Base-by-base conservation (phyloP, 2,329 filamentous ascomycete genomes). In the Niveomyces coronatus region DNA sequence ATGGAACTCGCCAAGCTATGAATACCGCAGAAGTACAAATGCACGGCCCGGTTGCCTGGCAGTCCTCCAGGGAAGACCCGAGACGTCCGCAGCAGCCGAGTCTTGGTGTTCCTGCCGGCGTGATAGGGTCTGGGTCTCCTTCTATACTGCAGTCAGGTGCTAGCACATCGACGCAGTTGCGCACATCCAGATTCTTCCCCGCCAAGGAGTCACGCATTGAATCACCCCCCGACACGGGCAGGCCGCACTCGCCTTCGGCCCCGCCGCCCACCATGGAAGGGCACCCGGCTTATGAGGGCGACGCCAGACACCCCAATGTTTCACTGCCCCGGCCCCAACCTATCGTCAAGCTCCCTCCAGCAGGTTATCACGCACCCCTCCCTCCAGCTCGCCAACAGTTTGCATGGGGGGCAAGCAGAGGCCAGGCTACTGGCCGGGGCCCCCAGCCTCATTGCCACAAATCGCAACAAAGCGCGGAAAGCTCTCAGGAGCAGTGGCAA, bases 261-360 rank as follows among this genome's bases (percentile, higher is more conserved):
- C 83, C 83, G 4, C 83, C 85, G 32, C 81, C 81, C 1, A 78
- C 75, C 15, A 76, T 75, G 57, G 70, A 74, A 44, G 77, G 71
- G 9, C 83, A 88, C 50, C 83, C 83, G 5, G 83, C 72, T 2
- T 85, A 83, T 47, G 76, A 79, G 47, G 79, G 82, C 20, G 74
- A 85, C 49, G 65, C 63, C 1, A 61, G 62, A 23, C 76, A 72
- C 42, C 83, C 84, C 4, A 71, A 79, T 40, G 82, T 88, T 7
- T 77, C 74, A 24, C 62, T 88, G 8, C 84, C 84, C 0, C 74
- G 67, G 26, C 76, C 78, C 7, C 71, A 80, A 39, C 85, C 85
- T 22, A 73, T 86, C 18, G 88, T 96, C 10, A 86, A 81, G 53
- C 70, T 96, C 4, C 88, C 85, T 4, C 37, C 37, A 1, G 3